Conservation (phyloP, 1,284 basidiomycete species). For the Ustilago loliicola region DNA sequence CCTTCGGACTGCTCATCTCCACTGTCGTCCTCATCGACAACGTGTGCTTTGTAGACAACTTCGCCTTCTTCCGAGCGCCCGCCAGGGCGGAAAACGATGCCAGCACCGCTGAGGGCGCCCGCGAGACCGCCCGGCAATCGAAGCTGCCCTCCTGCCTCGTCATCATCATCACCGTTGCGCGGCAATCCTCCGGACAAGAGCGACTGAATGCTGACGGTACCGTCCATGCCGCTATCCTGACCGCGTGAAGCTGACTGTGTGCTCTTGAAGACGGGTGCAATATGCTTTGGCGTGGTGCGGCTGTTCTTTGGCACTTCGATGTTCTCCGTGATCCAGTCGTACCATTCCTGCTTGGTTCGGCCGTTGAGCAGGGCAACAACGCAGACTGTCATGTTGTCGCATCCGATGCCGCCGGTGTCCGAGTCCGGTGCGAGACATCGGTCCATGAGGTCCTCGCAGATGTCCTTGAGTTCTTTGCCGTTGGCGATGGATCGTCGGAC, state of each 20-base stretch:
- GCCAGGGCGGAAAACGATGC: constrained; percentile 65
- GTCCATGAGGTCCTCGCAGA: constrained; percentile 91
- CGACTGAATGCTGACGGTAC: constrained; percentile 63
- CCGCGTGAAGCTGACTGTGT: constrained; percentile 42
- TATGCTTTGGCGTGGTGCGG: constrained; percentile 77
- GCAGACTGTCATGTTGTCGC: constrained; percentile 99
- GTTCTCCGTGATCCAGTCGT: constrained; percentile 87
- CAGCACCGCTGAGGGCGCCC: constrained; percentile 60
- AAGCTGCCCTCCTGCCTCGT: constrained; percentile 42
- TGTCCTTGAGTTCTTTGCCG: constrained; percentile 82
- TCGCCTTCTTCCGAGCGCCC: constrained; percentile 59
- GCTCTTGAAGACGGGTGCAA: constrained; percentile 75
- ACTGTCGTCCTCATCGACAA: constrained; percentile 61
- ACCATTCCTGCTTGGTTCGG: constrained; percentile 91
- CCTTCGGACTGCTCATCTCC: constrained; percentile 48
- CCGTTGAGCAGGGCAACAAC: constrained; percentile 90
- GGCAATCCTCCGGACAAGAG: constrained; percentile 63
- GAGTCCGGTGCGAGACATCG: constrained; percentile 95
- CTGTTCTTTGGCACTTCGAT: constrained; percentile 80
- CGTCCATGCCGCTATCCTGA: constrained; percentile 37
- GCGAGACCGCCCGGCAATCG: constrained; percentile 58
- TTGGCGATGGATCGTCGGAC: constrained; percentile 86
- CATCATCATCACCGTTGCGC: constrained; percentile 54
- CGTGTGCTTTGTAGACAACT: constrained; percentile 64
- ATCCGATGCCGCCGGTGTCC: constrained; percentile 92